Evolutionary conservation across 176 grass and related monocot genomes (phyloP).

Genomic region (Alloteropsis semialata): DNA sequence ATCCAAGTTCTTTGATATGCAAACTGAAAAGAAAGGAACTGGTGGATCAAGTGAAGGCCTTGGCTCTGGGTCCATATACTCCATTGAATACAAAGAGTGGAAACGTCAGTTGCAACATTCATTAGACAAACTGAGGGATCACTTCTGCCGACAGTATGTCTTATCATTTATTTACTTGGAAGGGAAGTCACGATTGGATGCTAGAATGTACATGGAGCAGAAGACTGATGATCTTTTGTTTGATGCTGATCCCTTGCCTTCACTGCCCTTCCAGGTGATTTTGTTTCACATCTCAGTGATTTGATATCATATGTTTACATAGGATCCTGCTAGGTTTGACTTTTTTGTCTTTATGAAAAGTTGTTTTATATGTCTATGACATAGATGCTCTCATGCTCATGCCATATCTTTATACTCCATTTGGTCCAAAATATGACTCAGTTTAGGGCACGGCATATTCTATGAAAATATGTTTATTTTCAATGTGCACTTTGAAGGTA

Average conservation of each 20-base stretch:
- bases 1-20: conserved; percentile 65
- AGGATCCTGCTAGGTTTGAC: neutral
- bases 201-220: conserved; percentile 84
- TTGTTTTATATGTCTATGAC: neutral
- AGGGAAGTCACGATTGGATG: conserved; percentile 91
- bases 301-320: conserved; percentile 20
- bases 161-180: conserved; percentile 98
- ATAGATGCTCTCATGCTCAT: neutral
- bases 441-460: neutral
- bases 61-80: conserved; percentile 43
- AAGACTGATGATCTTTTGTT: conserved; percentile 78
- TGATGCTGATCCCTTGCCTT: conserved; percentile 75
- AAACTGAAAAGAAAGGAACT: conserved; percentile 67
- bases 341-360: neutral
- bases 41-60: conserved; percentile 56
- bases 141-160: conserved; percentile 92
- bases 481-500: neutral
- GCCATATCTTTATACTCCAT: neutral
- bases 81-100: conserved; percentile 92
- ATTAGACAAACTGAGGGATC: conserved; percentile 88
- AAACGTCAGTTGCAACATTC: conserved; percentile 76
- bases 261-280: conserved; percentile 92
- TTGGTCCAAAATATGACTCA: neutral
- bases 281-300: conserved; percentile 27
- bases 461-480: neutral